Base-by-base conservation (phyloP, 2,329 filamentous ascomycete species). In the Tolypocladium tropicale region DNA sequence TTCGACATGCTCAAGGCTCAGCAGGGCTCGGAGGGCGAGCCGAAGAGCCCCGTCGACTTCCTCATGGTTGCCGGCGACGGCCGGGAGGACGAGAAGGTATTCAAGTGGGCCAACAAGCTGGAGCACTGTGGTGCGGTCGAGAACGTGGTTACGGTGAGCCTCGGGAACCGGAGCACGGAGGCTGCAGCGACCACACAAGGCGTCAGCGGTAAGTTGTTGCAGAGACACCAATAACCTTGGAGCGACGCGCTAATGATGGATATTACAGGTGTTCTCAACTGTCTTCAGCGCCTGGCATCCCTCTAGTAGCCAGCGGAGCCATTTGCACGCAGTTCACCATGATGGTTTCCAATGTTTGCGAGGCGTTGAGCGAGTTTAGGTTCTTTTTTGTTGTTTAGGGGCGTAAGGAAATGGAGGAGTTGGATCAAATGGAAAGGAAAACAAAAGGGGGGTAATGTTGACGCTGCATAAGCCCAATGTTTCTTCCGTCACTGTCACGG, bases 61-160 rank as follows among this genome's bases (percentile, higher is more conserved):
- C 72, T 97, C 56, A 84, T 96, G 74, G 89, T 96, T 7, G 83
- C 92, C 36, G 93, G 93, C 39, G 92, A 96, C 66, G 90, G 92
- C 46, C 85, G 93, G 34, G 93, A 96, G 63, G 94, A 97, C 62
- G 93, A 97, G 68, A 88, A 90, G 63, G 88, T 96, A 23, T 97
- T 96, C 75, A 86, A 86, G 59, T 97, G 94, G 93, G 94, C 93
- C 21, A 96, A 96, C 72, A 78, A 83, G 52, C 74, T 96, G 12
- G 78, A 78, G 25, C 77, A 80, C 3, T 73, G 79, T 10, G 78
- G 80, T 21, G 73, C 74, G 2, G 78, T 91, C 48, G 73, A 84
- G 53, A 79, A 90, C 55, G 89, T 94, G 4, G 84, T 88, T 59
- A 96, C 92, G 2, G 91, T 96, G 25, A 95, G 89, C 61, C 76